Percentiles rank a stretch among this genome's conserved stretches.
Conservation (phyloP, 257 asterid species). For the Eustoma russellianum region DNA sequence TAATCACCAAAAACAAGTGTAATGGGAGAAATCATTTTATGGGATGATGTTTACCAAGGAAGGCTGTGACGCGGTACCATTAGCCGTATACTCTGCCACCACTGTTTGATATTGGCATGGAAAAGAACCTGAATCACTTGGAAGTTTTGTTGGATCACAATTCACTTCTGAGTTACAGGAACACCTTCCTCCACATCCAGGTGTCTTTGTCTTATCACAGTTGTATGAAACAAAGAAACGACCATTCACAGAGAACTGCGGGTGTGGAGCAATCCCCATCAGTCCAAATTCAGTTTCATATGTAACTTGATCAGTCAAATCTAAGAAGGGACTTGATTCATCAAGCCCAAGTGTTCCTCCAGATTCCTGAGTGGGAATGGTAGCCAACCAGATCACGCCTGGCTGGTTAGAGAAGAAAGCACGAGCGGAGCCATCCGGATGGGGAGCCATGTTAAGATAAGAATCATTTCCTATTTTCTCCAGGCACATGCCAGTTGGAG, state of each 20-base stretch:
- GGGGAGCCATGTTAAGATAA: slow-evolving; percentile 68
- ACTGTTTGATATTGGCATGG: slow-evolving; percentile 82
- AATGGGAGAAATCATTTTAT: not conserved
- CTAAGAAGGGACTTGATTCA: slow-evolving; percentile 55
- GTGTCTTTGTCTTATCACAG: slow-evolving; percentile 73
- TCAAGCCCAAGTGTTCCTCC: slow-evolving; percentile 50
- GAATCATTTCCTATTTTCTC: slow-evolving; percentile 76
- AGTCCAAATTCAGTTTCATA: slow-evolving; percentile 66
- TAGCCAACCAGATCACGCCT: slow-evolving; percentile 74
- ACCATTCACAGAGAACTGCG: slow-evolving; percentile 54
- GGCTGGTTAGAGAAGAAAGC: slow-evolving; percentile 80
- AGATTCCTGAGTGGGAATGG: slow-evolving; percentile 53
- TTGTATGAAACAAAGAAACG: slow-evolving; percentile 78
- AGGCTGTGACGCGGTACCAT: slow-evolving; percentile 46
- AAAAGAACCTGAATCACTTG: slow-evolving; percentile 44
- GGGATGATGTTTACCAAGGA: slow-evolving; percentile 35
- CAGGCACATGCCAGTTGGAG: slow-evolving; percentile 69
- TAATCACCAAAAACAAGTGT: not conserved
- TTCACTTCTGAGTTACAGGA: slow-evolving; percentile 42
- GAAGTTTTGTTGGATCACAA: slow-evolving; percentile 38
- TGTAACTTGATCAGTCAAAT: slow-evolving; percentile 63
- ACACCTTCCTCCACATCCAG: slow-evolving; percentile 71
- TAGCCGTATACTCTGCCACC: slow-evolving; percentile 63
- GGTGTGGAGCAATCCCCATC: slow-evolving; percentile 83
- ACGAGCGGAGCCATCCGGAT: slow-evolving; percentile 80